phyloP scores from a whole-genome alignment of 2,329 filamentous ascomycete species.

The Cladosporium sp. region DNA sequence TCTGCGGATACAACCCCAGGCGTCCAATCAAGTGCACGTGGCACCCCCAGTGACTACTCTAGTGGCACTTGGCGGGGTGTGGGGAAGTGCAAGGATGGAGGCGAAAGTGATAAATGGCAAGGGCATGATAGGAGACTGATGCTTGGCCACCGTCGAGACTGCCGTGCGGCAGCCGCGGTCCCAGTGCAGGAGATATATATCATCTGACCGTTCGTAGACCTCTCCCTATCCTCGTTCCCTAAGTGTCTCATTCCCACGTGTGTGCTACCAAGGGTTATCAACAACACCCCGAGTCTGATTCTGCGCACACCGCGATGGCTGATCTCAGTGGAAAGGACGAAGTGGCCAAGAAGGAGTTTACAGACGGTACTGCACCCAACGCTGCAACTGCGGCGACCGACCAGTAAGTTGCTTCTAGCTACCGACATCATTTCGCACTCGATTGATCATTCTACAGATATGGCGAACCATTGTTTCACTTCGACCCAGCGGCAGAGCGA shows the following conservation, averaged over 20 bases:
- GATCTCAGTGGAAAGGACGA: neutral
- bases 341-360: neutral
- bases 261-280: neutral
- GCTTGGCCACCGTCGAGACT: neutral
- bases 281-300: neutral
- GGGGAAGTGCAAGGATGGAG: neutral
- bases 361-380: conserved; percentile 24
- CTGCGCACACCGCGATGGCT: neutral
- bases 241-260: neutral
- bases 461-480: conserved; percentile 48
- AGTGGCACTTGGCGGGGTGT: neutral
- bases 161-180: neutral
- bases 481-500: conserved; percentile 55
- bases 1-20: neutral
- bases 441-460: conserved; percentile 35
- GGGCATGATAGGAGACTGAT: neutral
- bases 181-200: neutral
- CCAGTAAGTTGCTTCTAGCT: conserved; percentile 30
- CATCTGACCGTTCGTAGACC: neutral
- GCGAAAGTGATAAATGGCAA: neutral
- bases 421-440: neutral
- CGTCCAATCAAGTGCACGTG: neutral
- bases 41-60: neutral
- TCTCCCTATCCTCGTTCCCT: neutral
- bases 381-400: conserved; percentile 47